Evolutionary conservation across 139 green algal genomes (phyloP), one percentile per base, ranked within the genome.

Genomic region (Picochlorum sp.): DNA sequence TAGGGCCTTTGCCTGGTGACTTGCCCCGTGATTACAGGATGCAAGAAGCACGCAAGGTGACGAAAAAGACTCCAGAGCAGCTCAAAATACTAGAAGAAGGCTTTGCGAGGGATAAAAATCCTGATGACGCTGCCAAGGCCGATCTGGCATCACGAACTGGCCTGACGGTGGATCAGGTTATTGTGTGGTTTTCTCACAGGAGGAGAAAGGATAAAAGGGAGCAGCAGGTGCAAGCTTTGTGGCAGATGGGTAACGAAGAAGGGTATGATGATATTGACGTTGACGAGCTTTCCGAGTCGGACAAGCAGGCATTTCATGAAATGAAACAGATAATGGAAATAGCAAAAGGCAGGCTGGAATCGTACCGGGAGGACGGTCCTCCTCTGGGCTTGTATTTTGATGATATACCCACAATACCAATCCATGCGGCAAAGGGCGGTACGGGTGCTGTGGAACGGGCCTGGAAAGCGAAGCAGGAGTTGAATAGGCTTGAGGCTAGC

Each of bases 61-160:
- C 34, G 8, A 41, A 73, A 34, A 92, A 92, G 70, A 92, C 86
- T 0, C 79, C 79, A 0, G 67, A 88, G 16, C 86, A 93, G 31
- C 87, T 89, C 52, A 85, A 89, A 49, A 78, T 84, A 10, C 66
- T 92, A 24, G 86, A 93, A 62, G 85, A 82, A 3, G 81, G 73
- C 0, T 92, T 84, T 73, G 62, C 77, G 86, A 77, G 87, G 14
- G 85, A 87, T 49, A 68, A 77, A 6, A 76, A 77, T 37, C 83
- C 81, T 0, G 71, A 70, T 0, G 59, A 80, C 34, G 78, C 84
- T 52, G 72, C 85, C 52, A 71, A 79, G 18, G 59, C 66, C 6
- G 74, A 76, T 5, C 57, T 93, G 38, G 86, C 69, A 3, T 72
- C 83, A 9, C 63, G 77, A 2, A 90, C 88, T 18, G 69, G 69